Conservation (phyloP, 352 stramenopile species). For the Albugo candida region DNA sequence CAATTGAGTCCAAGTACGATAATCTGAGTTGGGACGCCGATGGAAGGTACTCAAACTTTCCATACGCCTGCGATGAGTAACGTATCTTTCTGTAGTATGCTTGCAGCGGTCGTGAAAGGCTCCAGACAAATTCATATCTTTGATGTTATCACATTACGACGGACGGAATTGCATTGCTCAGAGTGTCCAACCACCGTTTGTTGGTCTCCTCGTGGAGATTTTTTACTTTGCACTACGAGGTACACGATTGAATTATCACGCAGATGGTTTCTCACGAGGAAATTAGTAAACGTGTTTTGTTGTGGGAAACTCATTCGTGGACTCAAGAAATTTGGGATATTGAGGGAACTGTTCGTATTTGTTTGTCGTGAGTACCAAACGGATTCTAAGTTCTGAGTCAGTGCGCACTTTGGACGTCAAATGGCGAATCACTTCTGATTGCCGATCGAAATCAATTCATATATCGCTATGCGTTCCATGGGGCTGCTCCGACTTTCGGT, state of each 20-base stretch:
- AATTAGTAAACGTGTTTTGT: neutral
- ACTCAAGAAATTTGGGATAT: slow-evolving; percentile 64
- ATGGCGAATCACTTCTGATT: slow-evolving; percentile 49
- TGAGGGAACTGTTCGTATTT: slow-evolving; percentile 21
- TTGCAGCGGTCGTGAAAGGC: slow-evolving; percentile 30
- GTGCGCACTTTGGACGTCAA: slow-evolving; percentile 25
- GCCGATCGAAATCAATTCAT: slow-evolving; percentile 32
- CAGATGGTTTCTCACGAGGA: neutral
- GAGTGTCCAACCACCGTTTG: slow-evolving; percentile 26
- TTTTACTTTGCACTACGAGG: slow-evolving; percentile 54
- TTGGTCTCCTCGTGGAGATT: slow-evolving; percentile 69
- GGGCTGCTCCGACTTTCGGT: slow-evolving; percentile 38
- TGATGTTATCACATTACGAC: slow-evolving; percentile 30
- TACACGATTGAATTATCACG: slow-evolving; percentile 8
- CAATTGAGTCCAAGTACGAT: slow-evolving; percentile 21
- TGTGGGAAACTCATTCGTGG: slow-evolving; percentile 69
- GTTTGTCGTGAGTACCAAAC: neutral
- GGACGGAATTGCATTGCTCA: slow-evolving; percentile 38
- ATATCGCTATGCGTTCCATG: slow-evolving; percentile 53
- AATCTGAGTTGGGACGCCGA: slow-evolving; percentile 54
- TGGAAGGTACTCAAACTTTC: slow-evolving; percentile 15
- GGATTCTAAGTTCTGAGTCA: neutral
- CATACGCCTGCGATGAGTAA: neutral
- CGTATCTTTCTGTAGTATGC: slow-evolving; percentile 13
- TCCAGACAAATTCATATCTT: slow-evolving; percentile 31